Evolutionary conservation across 495 filamentous ascomycete genomes (phyloP), one percentile per base, ranked within the genome.

Genomic region (Friedmanniomyces simplex): DNA sequence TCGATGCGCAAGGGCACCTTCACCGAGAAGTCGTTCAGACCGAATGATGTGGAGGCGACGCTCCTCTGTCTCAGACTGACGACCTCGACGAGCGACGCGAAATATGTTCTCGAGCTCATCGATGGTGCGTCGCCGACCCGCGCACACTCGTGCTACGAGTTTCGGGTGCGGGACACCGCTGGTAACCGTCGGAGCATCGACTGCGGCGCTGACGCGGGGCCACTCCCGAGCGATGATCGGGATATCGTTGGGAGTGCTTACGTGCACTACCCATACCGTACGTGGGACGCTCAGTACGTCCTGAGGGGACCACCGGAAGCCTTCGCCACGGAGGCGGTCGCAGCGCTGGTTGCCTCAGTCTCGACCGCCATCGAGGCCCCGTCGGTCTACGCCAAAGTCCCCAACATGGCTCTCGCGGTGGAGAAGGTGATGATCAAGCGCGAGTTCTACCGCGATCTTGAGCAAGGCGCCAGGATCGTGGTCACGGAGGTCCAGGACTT

Each of bases 231-330:
- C 26, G 25, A 20, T 2, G 49, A 32, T 8, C 11, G 13, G 20
- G 12, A 13, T 11, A 39, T 24, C 50, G 14, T 43, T 32, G 75
- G 73, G 1, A 62, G 61, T 1, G 60, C 72, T 5, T 69, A 75
- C 47, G 57, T 74, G 1, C 74, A 76, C 48, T 77, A 72, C 46
- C 76, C 77, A 0, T 68, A 59, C 3, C 60, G 68, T 2, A 66
- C 68, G 13, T 80, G 76, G 76, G 78, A 80, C 64, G 73, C 77
- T 10, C 65, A 67, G 16, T 58, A 69, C 1, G 55, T 58, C 10
- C 30, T 77, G 28, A 54, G 18, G n/a, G 41, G 36, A 1, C n/a
- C 18, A 20, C 16, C 41, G n/a, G 39, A 36, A 1, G 50, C 21
- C 2, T 10, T 14, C 3, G 16, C 36, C 18, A 26, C 20, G 8